Evolutionary conservation across 169 alveolate species (phyloP).

Genomic region (Plasmodium vinckei): DNA sequence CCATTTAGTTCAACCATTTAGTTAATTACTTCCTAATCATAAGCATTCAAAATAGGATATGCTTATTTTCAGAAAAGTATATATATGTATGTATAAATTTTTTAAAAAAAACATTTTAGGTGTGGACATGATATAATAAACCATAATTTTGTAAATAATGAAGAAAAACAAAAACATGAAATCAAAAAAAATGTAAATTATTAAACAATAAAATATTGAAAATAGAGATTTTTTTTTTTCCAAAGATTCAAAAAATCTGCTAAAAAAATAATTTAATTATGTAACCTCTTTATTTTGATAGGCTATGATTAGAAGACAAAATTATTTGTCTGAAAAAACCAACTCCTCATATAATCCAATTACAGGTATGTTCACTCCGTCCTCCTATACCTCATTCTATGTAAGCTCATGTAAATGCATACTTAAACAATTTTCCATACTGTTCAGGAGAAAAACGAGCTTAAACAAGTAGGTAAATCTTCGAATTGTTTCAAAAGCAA

Average conservation of each 20-base stretch:
- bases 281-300: too few species aligned
- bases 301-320: conserved; percentile 23
- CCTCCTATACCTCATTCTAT: too few species aligned
- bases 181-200: conserved; percentile 38
- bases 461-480: too few species aligned
- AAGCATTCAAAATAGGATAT: not conserved
- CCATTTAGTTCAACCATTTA: too few species aligned
- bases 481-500: too few species aligned
- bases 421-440: not conserved
- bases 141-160: conserved; percentile 27
- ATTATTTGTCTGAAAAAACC: conserved; percentile 31
- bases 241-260: not conserved
- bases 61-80: not conserved
- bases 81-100: not conserved
- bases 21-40: not conserved
- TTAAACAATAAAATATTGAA: not conserved
- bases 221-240: not conserved
- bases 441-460: not conserved
- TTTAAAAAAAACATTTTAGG: conserved; percentile 1
- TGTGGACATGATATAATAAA: conserved; percentile 66
- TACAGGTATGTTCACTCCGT: conserved; percentile 57
- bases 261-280: not conserved
- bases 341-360: conserved; percentile 65
- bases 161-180: conserved; percentile 39
- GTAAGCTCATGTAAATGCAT: not conserved